Conservation (phyloP, 73 alveolate genomes). For the Diophrys sp. region DNA sequence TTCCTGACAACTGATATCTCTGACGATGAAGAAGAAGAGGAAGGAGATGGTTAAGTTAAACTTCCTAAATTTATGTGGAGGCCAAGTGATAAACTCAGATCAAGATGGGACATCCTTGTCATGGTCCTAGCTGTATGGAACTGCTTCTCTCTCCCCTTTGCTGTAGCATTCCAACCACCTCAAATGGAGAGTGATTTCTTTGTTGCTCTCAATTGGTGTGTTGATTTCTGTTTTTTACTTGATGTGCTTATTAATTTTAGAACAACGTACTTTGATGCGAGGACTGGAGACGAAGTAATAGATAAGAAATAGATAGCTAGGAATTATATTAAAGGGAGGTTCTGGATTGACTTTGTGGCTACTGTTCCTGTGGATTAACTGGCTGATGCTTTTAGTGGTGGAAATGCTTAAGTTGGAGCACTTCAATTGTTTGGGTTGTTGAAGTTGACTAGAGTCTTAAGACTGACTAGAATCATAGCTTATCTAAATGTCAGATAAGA, state of each 20-base stretch:
- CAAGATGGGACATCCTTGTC: slow-evolving; percentile 32
- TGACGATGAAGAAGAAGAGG: neutral
- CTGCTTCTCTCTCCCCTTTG: slow-evolving; percentile 32
- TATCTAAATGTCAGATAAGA: slow-evolving; percentile 44
- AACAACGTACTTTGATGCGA: slow-evolving; percentile 56
- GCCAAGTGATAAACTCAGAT: neutral
- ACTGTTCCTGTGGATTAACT: slow-evolving; percentile 51
- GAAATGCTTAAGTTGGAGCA: neutral
- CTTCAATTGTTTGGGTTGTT: slow-evolving; percentile 31
- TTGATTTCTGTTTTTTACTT: slow-evolving; percentile 51
- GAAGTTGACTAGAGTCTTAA: slow-evolving; percentile 38
- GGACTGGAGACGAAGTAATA: slow-evolving; percentile 58
- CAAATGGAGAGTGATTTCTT: slow-evolving; percentile 2
- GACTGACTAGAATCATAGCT: slow-evolving; percentile 33
- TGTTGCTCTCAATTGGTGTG: slow-evolving; percentile 17
- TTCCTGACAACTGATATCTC: too few species aligned
- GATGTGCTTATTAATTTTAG: slow-evolving; percentile 58
- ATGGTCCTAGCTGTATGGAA: slow-evolving; percentile 24
- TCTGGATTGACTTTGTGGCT: slow-evolving; percentile 68
- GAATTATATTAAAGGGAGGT: slow-evolving; percentile 44
- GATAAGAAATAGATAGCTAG: slow-evolving; percentile 51
- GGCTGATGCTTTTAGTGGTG: slow-evolving; percentile 3
- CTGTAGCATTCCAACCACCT: slow-evolving; percentile 21
- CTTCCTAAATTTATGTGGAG: slow-evolving; percentile 10
- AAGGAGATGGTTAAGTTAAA: neutral